These are phyloP conservation scores for Mycena metata DNA, from an alignment of 768 basidiomycete genomes.

Conservation along the genomic window DNA sequence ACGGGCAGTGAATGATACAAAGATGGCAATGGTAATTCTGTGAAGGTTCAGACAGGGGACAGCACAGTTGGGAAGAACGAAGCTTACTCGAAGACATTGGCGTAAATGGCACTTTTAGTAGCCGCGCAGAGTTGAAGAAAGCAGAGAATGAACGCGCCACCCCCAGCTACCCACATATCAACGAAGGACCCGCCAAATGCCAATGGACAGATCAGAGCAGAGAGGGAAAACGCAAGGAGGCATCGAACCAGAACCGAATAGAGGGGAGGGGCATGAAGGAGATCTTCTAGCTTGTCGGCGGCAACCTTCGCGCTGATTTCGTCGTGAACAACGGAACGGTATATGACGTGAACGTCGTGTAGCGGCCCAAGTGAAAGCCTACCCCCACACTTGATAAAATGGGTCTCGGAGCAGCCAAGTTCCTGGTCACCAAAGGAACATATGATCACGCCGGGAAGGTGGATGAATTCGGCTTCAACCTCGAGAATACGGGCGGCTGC, in stretches of 20 bases:
- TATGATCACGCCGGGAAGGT: slow-evolving; percentile 85
- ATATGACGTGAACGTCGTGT: slow-evolving; percentile 87
- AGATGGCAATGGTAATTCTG: slow-evolving; percentile 86
- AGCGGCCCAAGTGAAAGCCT: slow-evolving; percentile 87
- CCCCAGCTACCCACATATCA: slow-evolving; percentile 88
- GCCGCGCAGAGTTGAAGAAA: slow-evolving; percentile 82
- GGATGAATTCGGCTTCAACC: slow-evolving; percentile 92
- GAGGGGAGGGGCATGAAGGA: slow-evolving; percentile 75
- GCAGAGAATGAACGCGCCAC: slow-evolving; percentile 75
- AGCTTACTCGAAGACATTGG: slow-evolving; percentile 92
- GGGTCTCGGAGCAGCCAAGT: slow-evolving; percentile 89
- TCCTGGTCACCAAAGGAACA: slow-evolving; percentile 92
- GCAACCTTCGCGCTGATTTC: slow-evolving; percentile 89
- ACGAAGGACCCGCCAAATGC: slow-evolving; percentile 88
- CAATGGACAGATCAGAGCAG: slow-evolving; percentile 84
- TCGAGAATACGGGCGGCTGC: slow-evolving; percentile 92
- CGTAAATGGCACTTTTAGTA: slow-evolving; percentile 82
- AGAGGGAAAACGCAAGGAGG: slow-evolving; percentile 76
- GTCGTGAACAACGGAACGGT: slow-evolving; percentile 92
- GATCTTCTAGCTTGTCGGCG: slow-evolving; percentile 68
- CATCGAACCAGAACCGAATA: slow-evolving; percentile 76
- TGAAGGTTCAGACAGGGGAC: slow-evolving; percentile 30
- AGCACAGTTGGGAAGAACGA: slow-evolving; percentile 3
- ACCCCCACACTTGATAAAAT: slow-evolving; percentile 86
- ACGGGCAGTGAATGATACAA: slow-evolving; percentile 85